Percentiles rank a stretch among this genome's conserved stretches.
phyloP scores from a whole-genome alignment of 768 basidiomycete species.

The Punctularia strigosozonata region DNA sequence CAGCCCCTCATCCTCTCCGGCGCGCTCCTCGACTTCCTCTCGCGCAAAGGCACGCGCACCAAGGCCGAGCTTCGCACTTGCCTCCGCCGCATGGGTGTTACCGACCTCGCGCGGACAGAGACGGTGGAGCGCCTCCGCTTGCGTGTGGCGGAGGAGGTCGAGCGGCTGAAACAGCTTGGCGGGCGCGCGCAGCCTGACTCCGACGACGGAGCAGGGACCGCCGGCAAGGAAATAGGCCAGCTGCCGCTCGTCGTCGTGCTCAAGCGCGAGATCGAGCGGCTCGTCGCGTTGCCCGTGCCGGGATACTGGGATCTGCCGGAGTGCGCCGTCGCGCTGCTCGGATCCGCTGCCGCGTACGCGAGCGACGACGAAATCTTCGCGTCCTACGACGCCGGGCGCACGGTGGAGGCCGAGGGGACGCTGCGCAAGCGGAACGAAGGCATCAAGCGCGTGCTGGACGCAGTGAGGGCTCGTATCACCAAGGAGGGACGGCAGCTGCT shows the following conservation, averaged over 20 bases:
- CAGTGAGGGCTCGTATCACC: conserved; percentile 20
- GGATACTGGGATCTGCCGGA: conserved; percentile 37
- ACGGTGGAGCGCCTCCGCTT: conserved; percentile 24
- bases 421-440: conserved; percentile 23
- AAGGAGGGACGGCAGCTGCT: conserved; percentile 18
- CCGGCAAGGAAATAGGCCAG: conserved; percentile 28
- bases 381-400: not conserved
- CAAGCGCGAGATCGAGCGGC: conserved; percentile 31
- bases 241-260: conserved; percentile 31
- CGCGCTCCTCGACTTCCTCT: conserved; percentile 28
- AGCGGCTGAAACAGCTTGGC: conserved; percentile 21
- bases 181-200: conserved; percentile 7
- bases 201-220: conserved; percentile 8
- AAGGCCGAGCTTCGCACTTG: conserved; percentile 28
- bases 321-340: conserved; percentile 19
- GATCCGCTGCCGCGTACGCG: no score
- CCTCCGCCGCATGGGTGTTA: conserved; percentile 27
- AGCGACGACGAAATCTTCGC: not conserved
- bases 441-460: conserved; percentile 23
- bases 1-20: conserved; percentile 36
- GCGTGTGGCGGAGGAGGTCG: conserved; percentile 25
- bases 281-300: conserved; percentile 33
- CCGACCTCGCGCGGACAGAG: conserved; percentile 10
- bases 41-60: conserved; percentile 18
- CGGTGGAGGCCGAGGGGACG: conserved; percentile 12